A percentile compares a stretch with the other conserved stretches of the same genome.
Evolutionary conservation across 257 asterid genomes (phyloP).

Genomic region (Solanum medicagineum): DNA sequence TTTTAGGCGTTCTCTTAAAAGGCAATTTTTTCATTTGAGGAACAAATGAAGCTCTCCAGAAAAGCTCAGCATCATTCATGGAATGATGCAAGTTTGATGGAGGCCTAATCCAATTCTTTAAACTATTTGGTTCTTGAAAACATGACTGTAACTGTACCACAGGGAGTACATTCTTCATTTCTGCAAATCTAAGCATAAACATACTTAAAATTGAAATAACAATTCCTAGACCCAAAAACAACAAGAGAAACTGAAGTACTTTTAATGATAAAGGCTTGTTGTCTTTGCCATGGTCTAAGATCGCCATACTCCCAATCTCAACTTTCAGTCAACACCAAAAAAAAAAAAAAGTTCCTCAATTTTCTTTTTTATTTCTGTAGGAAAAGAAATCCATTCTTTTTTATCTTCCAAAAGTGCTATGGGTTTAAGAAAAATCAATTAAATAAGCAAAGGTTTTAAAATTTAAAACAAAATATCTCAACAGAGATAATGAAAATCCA

Average conservation of each 20-base stretch:
- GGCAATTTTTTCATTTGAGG: constrained; percentile 49
- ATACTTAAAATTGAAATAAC: constrained; percentile 44
- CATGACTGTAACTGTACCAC: constrained; percentile 21
- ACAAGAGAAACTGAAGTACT: constrained; percentile 53
- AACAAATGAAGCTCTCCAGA: constrained; percentile 70
- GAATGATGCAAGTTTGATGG: constrained; percentile 36
- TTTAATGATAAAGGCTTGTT: constrained; percentile 49
- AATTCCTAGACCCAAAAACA: constrained; percentile 58
- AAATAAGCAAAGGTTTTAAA: neutral
- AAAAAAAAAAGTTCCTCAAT: neutral
- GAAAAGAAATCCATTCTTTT: neutral
- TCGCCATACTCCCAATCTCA: constrained; percentile 35
- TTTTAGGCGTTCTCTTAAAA: constrained; percentile 55
- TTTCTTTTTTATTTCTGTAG: neutral
- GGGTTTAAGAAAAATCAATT: neutral
- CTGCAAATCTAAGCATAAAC: constrained; percentile 34
- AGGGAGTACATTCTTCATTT: constrained; percentile 28
- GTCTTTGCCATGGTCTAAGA: constrained; percentile 55
- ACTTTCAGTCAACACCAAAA: neutral
- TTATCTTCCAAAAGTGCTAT: neutral
- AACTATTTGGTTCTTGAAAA: constrained; percentile 12
- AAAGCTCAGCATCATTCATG: constrained; percentile 65
- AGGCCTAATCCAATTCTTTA: constrained; percentile 44
- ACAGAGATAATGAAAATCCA: neutral
- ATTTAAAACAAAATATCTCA: neutral